Evolutionary conservation across 2,329 filamentous ascomycete genomes (phyloP), one percentile per base, ranked within the genome.

Genomic region (Trichoderma pleuroti): DNA sequence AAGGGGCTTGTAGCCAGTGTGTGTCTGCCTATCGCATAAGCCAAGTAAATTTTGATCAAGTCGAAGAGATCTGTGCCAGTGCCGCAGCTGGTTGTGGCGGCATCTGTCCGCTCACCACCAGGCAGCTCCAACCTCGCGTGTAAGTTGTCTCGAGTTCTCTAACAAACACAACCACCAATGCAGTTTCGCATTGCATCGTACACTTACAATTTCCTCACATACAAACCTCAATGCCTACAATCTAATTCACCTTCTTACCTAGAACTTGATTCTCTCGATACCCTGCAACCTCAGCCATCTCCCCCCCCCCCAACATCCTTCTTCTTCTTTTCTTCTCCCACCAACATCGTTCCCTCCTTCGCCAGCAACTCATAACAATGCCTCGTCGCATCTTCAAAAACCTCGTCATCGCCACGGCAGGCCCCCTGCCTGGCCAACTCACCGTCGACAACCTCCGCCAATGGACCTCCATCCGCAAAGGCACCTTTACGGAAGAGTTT

Each of bases 391-490:
- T 86, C 54, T 88, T 93, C 76, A 82, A 82, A 16, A 82, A 82
- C 1, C 79, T 86, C 39, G 80, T 85, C 62, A 84, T 93, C 24
- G 86, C 88, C 26, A 79, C 86, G 0, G 87, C 86, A 0, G 91
- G 91, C 5, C 82, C 86, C 2, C 86, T 93, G 5, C 84, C 84
- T 0, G 81, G 80, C 1, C 78, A 81, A 18, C 81, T 82, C 72
- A 83, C 82, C 1, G 80, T 84, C 3, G 82, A 86, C 1, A 86
- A 92, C 54, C 84, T 96, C 42, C 84, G 84, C 42, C 82, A 83
- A 49, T 97, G 93, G 92, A 85, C 93, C 11, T 81, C 82, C 5
- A 77, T 83, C 5, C 88, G 91, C 71, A 89, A 88, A 8, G 93
- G 92, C 1, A 78, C 70, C 1, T 91, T 89, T 76, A 80, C 82